A percentile compares a stretch with the other conserved stretches of the same genome.
phyloP scores from a whole-genome alignment of 148 eudicot genomes.

The Rhododendron vialii region DNA sequence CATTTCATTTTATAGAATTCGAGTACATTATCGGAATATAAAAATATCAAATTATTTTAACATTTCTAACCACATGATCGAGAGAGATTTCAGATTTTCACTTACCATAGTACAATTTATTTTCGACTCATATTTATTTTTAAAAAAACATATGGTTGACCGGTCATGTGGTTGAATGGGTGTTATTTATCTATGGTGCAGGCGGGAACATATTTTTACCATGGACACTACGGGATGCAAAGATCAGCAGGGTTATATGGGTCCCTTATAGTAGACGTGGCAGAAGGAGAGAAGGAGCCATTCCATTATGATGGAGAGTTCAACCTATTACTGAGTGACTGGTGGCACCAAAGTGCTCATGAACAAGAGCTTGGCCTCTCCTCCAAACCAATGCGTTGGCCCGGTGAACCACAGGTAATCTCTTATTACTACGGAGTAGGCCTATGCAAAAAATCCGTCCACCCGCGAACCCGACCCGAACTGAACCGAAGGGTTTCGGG shows the following conservation, averaged over 20 bases:
- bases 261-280: conserved; percentile 67
- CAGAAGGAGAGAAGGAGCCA: conserved; percentile 48
- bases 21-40: no score
- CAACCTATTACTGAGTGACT: conserved; percentile 60
- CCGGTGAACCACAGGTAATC: conserved; percentile 84
- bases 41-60: no score
- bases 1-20: no score
- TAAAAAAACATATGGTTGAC: no score
- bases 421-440: no score
- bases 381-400: conserved; percentile 69
- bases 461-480: no score
- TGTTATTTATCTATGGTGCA: conserved; percentile 16
- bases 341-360: conserved; percentile 63
- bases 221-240: conserved; percentile 93
- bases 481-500: no score
- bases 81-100: no score
- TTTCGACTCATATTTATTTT: no score
- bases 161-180: background rate
- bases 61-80: no score
- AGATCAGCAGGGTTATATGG: conserved; percentile 87
- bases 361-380: conserved; percentile 63
- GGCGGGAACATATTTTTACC: conserved; percentile 88
- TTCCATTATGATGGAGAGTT: conserved; percentile 75
- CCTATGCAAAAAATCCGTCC: no score
- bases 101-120: no score